phyloP scores from a whole-genome alignment of 2,329 filamentous ascomycete genomes.

The Ceratocystis diversiconidia region DNA sequence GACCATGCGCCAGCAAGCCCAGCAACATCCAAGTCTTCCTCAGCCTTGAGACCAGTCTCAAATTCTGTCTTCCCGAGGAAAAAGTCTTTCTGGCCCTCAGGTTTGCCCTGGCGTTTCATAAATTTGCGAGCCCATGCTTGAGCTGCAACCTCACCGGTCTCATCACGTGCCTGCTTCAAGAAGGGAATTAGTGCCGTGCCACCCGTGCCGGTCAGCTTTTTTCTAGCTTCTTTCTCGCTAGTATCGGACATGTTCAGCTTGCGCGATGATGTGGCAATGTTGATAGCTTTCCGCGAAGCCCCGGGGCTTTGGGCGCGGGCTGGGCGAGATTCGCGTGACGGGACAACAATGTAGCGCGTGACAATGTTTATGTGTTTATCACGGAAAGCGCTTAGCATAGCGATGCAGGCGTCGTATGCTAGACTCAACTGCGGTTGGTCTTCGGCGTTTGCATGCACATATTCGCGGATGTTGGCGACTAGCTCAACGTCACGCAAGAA shows the following conservation, averaged over 20 bases:
- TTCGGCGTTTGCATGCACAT: constrained; percentile 46
- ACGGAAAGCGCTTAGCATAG: constrained; percentile 53
- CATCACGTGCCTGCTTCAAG: constrained; percentile 88
- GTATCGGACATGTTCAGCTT: constrained; percentile 24
- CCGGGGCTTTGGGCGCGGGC: constrained; percentile 46
- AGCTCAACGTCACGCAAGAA: constrained; percentile 69
- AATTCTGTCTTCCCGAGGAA: constrained; percentile 40
- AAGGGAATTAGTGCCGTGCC: constrained; percentile 91
- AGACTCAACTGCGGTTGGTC: constrained; percentile 53
- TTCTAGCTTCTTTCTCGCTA: constrained; percentile 11
- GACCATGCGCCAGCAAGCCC: constrained; percentile 78
- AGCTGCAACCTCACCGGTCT: constrained; percentile 85
- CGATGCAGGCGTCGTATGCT: constrained; percentile 82
- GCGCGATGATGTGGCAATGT: constrained; percentile 47
- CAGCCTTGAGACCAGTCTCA: constrained; percentile 26
- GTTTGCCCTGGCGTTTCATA: constrained; percentile 38
- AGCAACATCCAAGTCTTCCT: constrained; percentile 35
- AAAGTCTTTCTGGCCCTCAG: constrained; percentile 41
- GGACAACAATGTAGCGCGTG: constrained; percentile 85
- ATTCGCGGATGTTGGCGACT: constrained; percentile 78
- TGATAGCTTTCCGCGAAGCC: constrained; percentile 36
- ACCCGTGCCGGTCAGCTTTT: constrained; percentile 64
- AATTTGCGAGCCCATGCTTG: constrained; percentile 46
- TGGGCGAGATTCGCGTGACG: constrained; percentile 59
- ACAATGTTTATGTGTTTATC: constrained; percentile 97